Evolutionary conservation across 2,329 filamentous ascomycete genomes (phyloP).

Genomic region (Fusarium pseudograminearum): DNA sequence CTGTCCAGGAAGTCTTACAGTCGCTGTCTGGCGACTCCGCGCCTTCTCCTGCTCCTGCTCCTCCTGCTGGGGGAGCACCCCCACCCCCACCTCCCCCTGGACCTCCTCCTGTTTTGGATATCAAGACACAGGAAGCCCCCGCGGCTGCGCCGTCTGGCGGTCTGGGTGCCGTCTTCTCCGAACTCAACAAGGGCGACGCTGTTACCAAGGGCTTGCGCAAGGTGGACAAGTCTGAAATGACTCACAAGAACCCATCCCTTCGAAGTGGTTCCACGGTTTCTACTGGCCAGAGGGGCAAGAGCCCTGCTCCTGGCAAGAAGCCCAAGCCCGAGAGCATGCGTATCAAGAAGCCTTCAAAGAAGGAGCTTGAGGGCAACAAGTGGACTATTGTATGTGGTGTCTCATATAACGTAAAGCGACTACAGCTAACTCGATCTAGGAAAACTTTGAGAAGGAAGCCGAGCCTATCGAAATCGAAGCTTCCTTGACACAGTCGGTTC

Average conservation of each 20-base stretch:
- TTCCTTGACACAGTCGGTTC: constrained; percentile 85
- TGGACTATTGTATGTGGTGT: constrained; percentile 79
- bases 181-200: constrained; percentile 88
- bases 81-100: constrained; percentile 66
- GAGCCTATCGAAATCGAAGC: constrained; percentile 85
- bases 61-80: constrained; percentile 65
- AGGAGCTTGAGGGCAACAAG: constrained; percentile 88
- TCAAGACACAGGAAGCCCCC: constrained; percentile 58
- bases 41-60: constrained; percentile 63
- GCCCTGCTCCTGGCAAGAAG: constrained; percentile 87
- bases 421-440: constrained; percentile 59
- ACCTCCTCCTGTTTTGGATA: constrained; percentile 74
- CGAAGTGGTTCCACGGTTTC: constrained; percentile 79
- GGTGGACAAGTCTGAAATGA: constrained; percentile 96
- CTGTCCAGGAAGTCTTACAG: constrained; percentile 74
- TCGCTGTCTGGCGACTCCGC: constrained; percentile 59
- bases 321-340: constrained; percentile 89
- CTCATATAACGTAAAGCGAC: neutral
- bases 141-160: constrained; percentile 69
- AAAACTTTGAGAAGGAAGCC: constrained; percentile 86
- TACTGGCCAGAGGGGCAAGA: constrained; percentile 76
- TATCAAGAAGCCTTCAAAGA: constrained; percentile 82
- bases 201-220: constrained; percentile 91
- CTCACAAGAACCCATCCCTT: constrained; percentile 94
- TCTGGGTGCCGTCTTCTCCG: constrained; percentile 88